Evolutionary conservation across 495 filamentous ascomycete genomes (phyloP).

Genomic region (Xylaria intraflava): DNA sequence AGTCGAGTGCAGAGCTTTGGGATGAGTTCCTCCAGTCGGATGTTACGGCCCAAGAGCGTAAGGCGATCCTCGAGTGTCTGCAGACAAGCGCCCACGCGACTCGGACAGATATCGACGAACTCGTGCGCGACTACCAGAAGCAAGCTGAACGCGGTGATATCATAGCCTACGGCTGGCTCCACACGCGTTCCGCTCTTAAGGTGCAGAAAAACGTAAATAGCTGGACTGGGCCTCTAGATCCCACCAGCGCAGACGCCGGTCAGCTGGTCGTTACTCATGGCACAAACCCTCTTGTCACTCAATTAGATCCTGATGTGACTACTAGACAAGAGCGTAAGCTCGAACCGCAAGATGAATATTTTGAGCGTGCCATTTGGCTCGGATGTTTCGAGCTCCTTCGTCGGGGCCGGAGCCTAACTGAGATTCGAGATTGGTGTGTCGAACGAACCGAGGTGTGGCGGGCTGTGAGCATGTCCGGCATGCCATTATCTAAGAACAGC

Average conservation of each 20-base stretch:
- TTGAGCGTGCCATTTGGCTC: constrained; percentile 82
- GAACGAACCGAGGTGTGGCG: constrained; percentile 79
- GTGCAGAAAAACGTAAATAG: constrained; percentile 69
- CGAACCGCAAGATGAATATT: constrained; percentile 73
- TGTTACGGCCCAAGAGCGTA: constrained; percentile 55
- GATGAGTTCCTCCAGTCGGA: constrained; percentile 44
- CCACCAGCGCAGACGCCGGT: constrained; percentile 47
- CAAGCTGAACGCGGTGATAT: constrained; percentile 57
- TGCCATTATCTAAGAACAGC: constrained; percentile 39
- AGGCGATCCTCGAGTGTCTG: constrained; percentile 75
- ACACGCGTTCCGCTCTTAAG: constrained; percentile 86
- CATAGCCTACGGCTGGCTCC: constrained; percentile 82
- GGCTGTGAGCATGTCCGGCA: constrained; percentile 58
- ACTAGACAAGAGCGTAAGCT: constrained; percentile 67
- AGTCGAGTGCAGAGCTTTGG: constrained; percentile 34
- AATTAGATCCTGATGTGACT: constrained; percentile 87
- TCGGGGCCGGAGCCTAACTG: constrained; percentile 62
- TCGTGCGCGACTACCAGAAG: constrained; percentile 67
- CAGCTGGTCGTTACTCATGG: constrained; percentile 49
- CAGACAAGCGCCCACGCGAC: constrained; percentile 60
- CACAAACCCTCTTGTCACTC: constrained; percentile 66
- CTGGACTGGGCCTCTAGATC: constrained; percentile 59
- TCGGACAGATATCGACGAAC: constrained; percentile 61
- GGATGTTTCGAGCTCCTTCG: constrained; percentile 84
- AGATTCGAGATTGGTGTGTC: constrained; percentile 74